Base-by-base conservation (phyloP, 116 monocot species). In the Trichopus zeylanicus region DNA sequence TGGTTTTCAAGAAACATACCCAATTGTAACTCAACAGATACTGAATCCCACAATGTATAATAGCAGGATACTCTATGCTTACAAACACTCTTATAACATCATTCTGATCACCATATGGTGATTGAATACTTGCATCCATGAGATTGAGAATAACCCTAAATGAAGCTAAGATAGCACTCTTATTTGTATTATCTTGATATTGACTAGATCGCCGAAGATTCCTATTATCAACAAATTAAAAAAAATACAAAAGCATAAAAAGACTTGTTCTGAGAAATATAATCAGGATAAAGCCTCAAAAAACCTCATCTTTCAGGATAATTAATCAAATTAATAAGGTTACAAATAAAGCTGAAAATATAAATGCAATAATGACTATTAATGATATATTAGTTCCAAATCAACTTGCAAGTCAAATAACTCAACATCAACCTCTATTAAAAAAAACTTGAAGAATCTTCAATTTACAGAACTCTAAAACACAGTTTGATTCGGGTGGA, bases 391-490 rank as follows among this genome's bases (percentile, higher is more conserved):
- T 42, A 13, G 4, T 42, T 42, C 42, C n/a, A n/a, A n/a, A 42
- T 16, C 42, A 67, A 74, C 90, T 90, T 81, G 91, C 97, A 82
- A 66, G 79, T 91, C 97, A 75, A 95, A 86, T 62, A 86, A 81
- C 25, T 89, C 87, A 5, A 87, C 62, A 86, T 97, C 87, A 31
- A 74, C 71, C 56, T 31, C 97, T 91, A 31, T 53, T 65, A 19
- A 97, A 78, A 56, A 97, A 97, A 39, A 84, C 90, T 70, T 87
- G 79, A 67, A 87, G 87, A 26, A 87, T 87, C 63, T 87, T 79
- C 56, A 70, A 73, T 20, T 84, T 87, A 63, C 77, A 97, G 55
- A 97, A 97, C 63, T 97, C 97, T 27, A 97, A 51, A n/a, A n/a
- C n/a, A n/a, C n/a, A n/a, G n/a, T n/a, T n/a, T n/a, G n/a, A n/a